These are phyloP conservation scores for Tetrahymena thermophila DNA, from an alignment of 73 alveolate genomes.

Conservation along the genomic window DNA sequence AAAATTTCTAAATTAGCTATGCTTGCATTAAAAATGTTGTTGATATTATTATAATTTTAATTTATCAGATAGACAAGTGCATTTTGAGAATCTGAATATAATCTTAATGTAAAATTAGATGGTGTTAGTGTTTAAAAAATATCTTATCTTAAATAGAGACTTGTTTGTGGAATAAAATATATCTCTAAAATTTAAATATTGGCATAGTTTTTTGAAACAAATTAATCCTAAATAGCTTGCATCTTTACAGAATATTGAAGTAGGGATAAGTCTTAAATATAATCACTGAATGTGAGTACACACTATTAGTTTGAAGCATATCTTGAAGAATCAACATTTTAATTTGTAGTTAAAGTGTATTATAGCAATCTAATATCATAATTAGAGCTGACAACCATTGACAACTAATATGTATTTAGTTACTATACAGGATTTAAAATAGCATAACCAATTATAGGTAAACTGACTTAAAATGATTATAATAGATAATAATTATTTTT, in stretches of 20 bases:
- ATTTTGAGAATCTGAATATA: neutral
- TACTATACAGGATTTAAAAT: neutral
- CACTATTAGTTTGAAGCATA: no score
- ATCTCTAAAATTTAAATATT: no score
- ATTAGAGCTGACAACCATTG: neutral
- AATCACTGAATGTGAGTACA: neutral
- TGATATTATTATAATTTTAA: no score
- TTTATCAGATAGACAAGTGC: neutral
- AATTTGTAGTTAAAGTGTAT: neutral
- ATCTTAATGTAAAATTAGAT: neutral
- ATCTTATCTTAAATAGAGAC: neutral
- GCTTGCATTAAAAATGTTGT: neutral
- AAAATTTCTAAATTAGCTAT: no score
- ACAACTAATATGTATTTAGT: neutral
- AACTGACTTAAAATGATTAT: no score
- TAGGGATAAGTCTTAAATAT: neutral
- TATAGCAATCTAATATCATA: neutral
- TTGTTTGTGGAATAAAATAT: no score
- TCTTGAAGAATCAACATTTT: neutral
- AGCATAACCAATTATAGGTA: neutral
- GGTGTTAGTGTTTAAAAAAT: neutral
- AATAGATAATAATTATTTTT: no score
- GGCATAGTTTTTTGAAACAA: no score
- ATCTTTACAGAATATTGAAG: no score
- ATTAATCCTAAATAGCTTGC: neutral